Evolutionary conservation across 352 stramenopile species (phyloP).

Genomic region (Achlya hypogyna): DNA sequence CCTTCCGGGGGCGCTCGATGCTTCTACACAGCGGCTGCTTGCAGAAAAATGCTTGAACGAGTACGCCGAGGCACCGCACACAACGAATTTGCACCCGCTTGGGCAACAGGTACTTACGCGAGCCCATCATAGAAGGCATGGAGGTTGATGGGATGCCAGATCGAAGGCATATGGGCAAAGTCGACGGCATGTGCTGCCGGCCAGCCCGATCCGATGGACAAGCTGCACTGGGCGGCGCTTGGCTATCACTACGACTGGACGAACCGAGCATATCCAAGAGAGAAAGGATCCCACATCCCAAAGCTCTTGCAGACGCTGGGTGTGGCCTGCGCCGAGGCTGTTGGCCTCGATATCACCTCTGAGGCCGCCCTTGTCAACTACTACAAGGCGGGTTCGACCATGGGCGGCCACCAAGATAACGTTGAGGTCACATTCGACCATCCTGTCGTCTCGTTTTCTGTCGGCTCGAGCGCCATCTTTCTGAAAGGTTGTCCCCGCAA

Average conservation of each 20-base stretch:
- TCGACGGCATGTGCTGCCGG: slow-evolving; percentile 28
- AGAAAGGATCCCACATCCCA: slow-evolving; percentile 47
- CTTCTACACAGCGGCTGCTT: slow-evolving; percentile 26
- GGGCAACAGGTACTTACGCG: slow-evolving; percentile 7
- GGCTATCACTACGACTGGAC: slow-evolving; percentile 83
- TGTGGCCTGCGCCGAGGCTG: slow-evolving; percentile 34
- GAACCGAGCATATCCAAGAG: slow-evolving; percentile 47
- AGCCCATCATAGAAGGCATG: not conserved
- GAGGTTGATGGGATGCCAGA: slow-evolving; percentile 20
- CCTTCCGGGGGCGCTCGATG: slow-evolving; percentile 47
- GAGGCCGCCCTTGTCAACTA: slow-evolving; percentile 80
- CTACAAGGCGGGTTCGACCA: slow-evolving; percentile 66
- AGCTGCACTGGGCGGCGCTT: slow-evolving; percentile 58
- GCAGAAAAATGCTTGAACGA: slow-evolving; percentile 35
- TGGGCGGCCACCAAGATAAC: slow-evolving; percentile 78
- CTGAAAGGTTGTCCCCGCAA: slow-evolving; percentile 35
- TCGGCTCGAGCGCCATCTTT: slow-evolving; percentile 63
- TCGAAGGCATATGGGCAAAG: slow-evolving; percentile 41
- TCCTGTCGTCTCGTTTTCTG: slow-evolving; percentile 67
- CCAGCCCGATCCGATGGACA: slow-evolving; percentile 41
- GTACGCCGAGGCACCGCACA: slow-evolving; percentile 55
- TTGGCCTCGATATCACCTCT: slow-evolving; percentile 38
- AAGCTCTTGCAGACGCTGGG: slow-evolving; percentile 35
- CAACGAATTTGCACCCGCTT: slow-evolving; percentile 67
- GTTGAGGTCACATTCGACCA: slow-evolving; percentile 78